Evolutionary conservation across 1,284 basidiomycete species (phyloP).

Genomic region (Grifola frondosa): DNA sequence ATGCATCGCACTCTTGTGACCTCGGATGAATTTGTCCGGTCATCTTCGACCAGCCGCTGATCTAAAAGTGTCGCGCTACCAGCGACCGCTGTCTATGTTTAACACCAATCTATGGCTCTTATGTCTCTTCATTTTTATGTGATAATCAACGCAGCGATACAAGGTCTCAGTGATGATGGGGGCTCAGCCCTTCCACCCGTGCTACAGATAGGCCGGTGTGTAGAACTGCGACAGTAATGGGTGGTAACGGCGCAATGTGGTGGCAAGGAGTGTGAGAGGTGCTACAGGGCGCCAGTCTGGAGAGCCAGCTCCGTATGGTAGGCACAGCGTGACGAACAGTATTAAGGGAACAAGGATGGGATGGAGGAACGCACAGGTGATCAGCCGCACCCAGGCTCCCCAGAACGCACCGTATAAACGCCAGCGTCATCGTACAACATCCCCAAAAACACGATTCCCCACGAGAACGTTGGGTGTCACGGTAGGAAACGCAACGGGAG

Average conservation of each 20-base stretch:
- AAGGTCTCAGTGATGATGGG: slow-evolving; percentile 13
- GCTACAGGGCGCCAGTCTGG: not conserved
- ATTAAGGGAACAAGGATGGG: not conserved
- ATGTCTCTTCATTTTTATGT: no score
- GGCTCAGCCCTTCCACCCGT: slow-evolving; percentile 30
- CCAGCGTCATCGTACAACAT: slow-evolving; percentile 24
- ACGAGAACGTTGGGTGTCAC: no score
- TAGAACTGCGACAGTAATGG: slow-evolving; percentile 13
- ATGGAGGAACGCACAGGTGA: no score
- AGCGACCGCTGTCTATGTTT: no score
- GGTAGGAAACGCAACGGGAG: no score
- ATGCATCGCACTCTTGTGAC: no score
- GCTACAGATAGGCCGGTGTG: slow-evolving; percentile 12
- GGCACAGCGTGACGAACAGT: not conserved
- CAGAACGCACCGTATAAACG: slow-evolving; percentile 14
- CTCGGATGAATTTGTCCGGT: no score
- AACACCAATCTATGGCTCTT: not conserved
- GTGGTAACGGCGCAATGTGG: no score
- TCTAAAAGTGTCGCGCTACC: no score
- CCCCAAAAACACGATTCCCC: slow-evolving; percentile 11
- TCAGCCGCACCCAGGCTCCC: slow-evolving; percentile 18
- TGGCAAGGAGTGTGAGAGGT: slow-evolving; percentile 8
- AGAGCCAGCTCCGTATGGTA: slow-evolving; percentile 13
- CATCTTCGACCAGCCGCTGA: no score
- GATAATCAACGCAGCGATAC: slow-evolving; percentile 3